phyloP scores from a whole-genome alignment of 495 filamentous ascomycete species.

The Penicillium longicatenatum region DNA sequence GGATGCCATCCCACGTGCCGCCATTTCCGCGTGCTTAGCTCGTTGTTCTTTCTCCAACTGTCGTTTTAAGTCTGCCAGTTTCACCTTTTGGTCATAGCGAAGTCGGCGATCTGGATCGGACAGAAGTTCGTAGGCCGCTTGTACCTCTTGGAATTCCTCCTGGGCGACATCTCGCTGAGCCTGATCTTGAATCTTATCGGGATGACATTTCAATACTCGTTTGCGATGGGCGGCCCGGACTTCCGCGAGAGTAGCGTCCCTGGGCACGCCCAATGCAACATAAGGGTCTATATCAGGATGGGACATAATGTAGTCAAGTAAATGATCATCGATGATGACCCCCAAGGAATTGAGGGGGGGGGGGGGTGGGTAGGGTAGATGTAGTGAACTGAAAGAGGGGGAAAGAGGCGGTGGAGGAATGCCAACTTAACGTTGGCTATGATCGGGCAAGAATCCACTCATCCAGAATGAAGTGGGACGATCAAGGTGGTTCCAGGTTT shows the following conservation, averaged over 20 bases:
- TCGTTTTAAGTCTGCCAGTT: slow-evolving; percentile 59
- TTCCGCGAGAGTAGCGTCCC: slow-evolving; percentile 68
- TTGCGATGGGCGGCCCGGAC: slow-evolving; percentile 88
- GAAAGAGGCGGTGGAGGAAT: slow-evolving; percentile 24
- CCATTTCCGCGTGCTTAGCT: slow-evolving; percentile 23
- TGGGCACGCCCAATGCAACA: slow-evolving; percentile 72
- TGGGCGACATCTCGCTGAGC: slow-evolving; percentile 66
- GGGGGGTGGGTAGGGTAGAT: slow-evolving; percentile 16
- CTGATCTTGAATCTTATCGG: slow-evolving; percentile 88
- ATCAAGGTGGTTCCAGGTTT: slow-evolving; percentile 13
- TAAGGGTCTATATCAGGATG: slow-evolving; percentile 77
- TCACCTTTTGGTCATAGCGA: slow-evolving; percentile 77
- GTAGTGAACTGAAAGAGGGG: slow-evolving; percentile 17
- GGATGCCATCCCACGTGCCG: slow-evolving; percentile 22
- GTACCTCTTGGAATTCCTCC: slow-evolving; percentile 89
- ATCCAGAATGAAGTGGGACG: slow-evolving; percentile 26
- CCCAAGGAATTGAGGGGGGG: slow-evolving; percentile 8
- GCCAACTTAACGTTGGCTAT: slow-evolving; percentile 19
- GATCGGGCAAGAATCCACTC: slow-evolving; percentile 21
- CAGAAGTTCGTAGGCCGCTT: slow-evolving; percentile 89
- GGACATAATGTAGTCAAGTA: slow-evolving; percentile 52
- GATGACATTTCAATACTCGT: slow-evolving; percentile 89
- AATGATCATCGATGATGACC: slow-evolving; percentile 13
- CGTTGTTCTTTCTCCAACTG: slow-evolving; percentile 41
- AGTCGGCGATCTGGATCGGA: slow-evolving; percentile 71